Evolutionary conservation across 108 stramenopile species (phyloP).

Genomic region (Pelagomonas calceolata): DNA sequence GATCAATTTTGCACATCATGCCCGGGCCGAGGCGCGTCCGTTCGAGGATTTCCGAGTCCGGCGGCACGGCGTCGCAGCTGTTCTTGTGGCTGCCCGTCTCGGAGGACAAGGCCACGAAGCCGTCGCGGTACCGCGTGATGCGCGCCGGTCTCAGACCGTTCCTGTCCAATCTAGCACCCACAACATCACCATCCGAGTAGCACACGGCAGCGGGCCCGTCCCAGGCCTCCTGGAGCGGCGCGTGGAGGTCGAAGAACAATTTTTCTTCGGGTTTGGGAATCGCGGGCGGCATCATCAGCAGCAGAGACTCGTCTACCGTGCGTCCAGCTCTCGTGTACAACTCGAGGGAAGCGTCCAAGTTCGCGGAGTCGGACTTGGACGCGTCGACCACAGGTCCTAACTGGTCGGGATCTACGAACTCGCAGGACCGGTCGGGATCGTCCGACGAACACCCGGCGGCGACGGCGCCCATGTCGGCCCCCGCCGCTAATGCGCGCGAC

Average conservation of each 20-base stretch:
- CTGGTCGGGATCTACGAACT: slow-evolving; percentile 25
- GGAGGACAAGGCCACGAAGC: slow-evolving; percentile 86
- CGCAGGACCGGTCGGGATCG: not conserved
- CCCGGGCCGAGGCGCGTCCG: slow-evolving; percentile 92
- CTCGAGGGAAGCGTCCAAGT: slow-evolving; percentile 87
- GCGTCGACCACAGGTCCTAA: slow-evolving; percentile 73
- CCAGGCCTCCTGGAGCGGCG: slow-evolving; percentile 89
- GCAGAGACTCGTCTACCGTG: not conserved
- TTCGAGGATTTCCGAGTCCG: slow-evolving; percentile 49
- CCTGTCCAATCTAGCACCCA: slow-evolving; percentile 77
- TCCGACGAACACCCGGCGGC: not conserved
- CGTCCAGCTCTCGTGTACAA: slow-evolving; percentile 21
- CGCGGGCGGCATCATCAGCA: not conserved
- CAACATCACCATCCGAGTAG: slow-evolving; percentile 82
- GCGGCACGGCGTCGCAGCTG: slow-evolving; percentile 49
- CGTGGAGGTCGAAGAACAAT: slow-evolving; percentile 93
- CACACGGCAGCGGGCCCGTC: slow-evolving; percentile 92
- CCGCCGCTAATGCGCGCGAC: not conserved
- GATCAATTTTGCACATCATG: slow-evolving; percentile 89
- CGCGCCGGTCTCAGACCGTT: slow-evolving; percentile 86
- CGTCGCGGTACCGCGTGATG: slow-evolving; percentile 77
- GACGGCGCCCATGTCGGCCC: not conserved
- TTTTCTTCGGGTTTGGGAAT: slow-evolving; percentile 32
- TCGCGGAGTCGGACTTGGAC: slow-evolving; percentile 77
- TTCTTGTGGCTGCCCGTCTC: slow-evolving; percentile 83